phyloP scores from a whole-genome alignment of 1,284 basidiomycete genomes.

The Fomitopsis schrenkii region DNA sequence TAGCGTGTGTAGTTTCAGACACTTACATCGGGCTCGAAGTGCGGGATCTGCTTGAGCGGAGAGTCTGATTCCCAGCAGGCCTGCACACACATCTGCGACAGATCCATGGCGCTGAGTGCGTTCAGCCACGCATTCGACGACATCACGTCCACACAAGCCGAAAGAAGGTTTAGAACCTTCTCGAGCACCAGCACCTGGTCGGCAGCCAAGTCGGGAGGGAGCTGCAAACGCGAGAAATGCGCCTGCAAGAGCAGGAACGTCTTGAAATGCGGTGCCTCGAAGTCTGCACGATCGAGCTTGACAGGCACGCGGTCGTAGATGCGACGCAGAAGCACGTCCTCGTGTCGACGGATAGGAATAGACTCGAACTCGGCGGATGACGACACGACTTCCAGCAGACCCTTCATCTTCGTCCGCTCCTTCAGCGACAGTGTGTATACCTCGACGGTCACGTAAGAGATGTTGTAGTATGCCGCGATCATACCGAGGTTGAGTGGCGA shows the following conservation, averaged over 20 bases:
- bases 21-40: slow-evolving; percentile 83
- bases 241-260: slow-evolving; percentile 96
- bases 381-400: slow-evolving; percentile 92
- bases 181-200: slow-evolving; percentile 87
- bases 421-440: slow-evolving; percentile 96
- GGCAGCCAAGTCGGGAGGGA: slow-evolving; percentile 90
- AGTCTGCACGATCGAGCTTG: slow-evolving; percentile 84
- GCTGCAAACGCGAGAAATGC: slow-evolving; percentile 89
- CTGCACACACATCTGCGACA: slow-evolving; percentile 99
- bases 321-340: slow-evolving; percentile 76
- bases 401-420: slow-evolving; percentile 96
- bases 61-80: slow-evolving; percentile 97
- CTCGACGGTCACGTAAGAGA: slow-evolving; percentile 92
- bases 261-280: slow-evolving; percentile 96
- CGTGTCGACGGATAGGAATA: slow-evolving; percentile 92
- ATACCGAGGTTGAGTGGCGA: slow-evolving; percentile 91
- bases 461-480: slow-evolving; percentile 94
- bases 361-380: slow-evolving; percentile 96
- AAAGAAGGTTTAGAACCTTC: slow-evolving; percentile 87
- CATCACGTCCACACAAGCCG: slow-evolving; percentile 97
- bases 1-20: not conserved
- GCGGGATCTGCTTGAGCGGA: slow-evolving; percentile 92
- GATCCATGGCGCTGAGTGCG: slow-evolving; percentile 95
- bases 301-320: slow-evolving; percentile 98
- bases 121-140: slow-evolving; percentile 94